Evolutionary conservation across 192 early-diverging fungal genomes (phyloP), one percentile per base, ranked within the genome.

Genomic region (Entophlyctis luteolus): DNA sequence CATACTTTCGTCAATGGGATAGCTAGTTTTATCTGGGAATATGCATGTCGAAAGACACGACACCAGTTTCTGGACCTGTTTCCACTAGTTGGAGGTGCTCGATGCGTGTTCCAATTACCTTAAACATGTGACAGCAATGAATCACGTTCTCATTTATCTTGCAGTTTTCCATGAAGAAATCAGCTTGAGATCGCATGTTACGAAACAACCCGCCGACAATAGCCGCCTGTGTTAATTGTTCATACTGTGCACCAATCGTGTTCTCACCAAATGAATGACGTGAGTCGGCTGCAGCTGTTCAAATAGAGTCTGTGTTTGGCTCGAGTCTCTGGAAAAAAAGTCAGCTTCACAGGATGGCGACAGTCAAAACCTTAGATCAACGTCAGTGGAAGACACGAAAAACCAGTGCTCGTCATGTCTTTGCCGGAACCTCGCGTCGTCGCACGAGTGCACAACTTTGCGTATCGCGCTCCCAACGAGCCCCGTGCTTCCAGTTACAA

Each of bases 1-100:
- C 90, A 92, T 92, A 50, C 84, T 87, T 74, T 92, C 90, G 57
- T 91, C 88, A 72, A 92, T 90, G 48, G 90, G 90, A 63, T 92
- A 92, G 5, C 81, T 73, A 31, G 90, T 91, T 63, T 90, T 88
- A 73, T 91, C 88, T 31, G 90, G 90, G 75, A 92, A 92, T 42
- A 92, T 84, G 75, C 90, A 92, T 22, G 90, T 92, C 0, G 89
- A 91, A 45, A 92, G 82, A 71, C 90, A 92, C 0, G 90, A 92
- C 20, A 92, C 88, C 50, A 92, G 88, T 76, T 92, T 92, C 75
- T 88, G 67, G 58, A 91, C 88, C 87, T 86, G 54, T 6, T 53
- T 3, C 28, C 23, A 56, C 23, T 35, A 34, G 32, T 32, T 6
- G 5, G 18, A 33, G 25, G 25, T 14, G 8, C 8, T 8, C 6